These are phyloP conservation scores for Coemansia sp. DNA, from an alignment of 192 early-diverging fungal genomes.

Conservation along the genomic window DNA sequence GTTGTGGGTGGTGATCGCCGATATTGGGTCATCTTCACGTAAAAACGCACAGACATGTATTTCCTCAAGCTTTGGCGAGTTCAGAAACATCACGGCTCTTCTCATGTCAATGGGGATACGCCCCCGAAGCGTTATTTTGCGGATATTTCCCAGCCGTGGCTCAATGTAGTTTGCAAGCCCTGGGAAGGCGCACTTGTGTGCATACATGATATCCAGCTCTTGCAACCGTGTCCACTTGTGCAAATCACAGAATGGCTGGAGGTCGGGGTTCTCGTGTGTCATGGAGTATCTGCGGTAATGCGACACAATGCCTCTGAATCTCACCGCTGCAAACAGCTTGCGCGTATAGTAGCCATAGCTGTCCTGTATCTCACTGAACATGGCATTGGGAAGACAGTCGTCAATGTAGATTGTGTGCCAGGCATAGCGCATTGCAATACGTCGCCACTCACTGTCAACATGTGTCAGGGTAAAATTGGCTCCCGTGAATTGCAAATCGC, in stretches of 20 bases:
- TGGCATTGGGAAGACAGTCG: constrained; percentile 1
- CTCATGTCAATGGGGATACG: constrained; percentile 52
- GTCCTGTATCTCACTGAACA: constrained; percentile 10
- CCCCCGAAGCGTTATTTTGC: constrained; percentile 29
- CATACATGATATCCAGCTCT: constrained; percentile 43
- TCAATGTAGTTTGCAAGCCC: constrained; percentile 43
- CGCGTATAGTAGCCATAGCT: constrained; percentile 28
- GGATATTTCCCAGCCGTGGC: constrained; percentile 32
- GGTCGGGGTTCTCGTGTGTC: constrained; percentile 31
- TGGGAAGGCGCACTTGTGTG: constrained; percentile 52
- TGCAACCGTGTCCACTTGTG: constrained; percentile 24
- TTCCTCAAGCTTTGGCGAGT: constrained; percentile 16
- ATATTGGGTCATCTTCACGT: constrained; percentile 30
- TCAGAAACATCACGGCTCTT: constrained; percentile 29
- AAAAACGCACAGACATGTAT: constrained; percentile 31
- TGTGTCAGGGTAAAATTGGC: constrained; percentile 21
- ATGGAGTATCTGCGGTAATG: constrained; percentile 41
- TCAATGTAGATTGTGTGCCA: constrained; percentile 47
- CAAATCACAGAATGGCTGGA: constrained; percentile 45
- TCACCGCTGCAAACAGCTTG: constrained; percentile 32
- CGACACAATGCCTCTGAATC: constrained; percentile 37
- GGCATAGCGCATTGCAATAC: constrained; percentile 29
- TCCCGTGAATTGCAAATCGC: constrained; percentile 23
- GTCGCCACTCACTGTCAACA: constrained; percentile 41
- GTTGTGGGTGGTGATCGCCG: constrained; percentile 16